Evolutionary conservation across 2,329 filamentous ascomycete species (phyloP).

Genomic region (Colletotrichum tanaceti): DNA sequence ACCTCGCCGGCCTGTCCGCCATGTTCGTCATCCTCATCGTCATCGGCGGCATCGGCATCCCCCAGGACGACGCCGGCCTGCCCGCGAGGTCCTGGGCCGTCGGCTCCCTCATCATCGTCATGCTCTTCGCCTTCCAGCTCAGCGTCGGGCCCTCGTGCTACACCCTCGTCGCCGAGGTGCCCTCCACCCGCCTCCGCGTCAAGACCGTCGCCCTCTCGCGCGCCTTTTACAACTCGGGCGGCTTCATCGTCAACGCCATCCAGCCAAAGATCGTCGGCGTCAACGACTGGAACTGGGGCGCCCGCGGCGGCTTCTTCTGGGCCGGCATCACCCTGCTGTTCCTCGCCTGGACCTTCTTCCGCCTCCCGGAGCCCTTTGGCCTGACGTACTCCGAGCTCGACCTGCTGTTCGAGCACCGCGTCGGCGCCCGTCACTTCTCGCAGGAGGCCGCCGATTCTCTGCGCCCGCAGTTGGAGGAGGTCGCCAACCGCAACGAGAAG

Average conservation of each 20-base stretch:
- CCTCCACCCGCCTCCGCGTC: conserved; percentile 58
- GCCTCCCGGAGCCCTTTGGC: conserved; percentile 48
- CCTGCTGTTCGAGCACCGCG: conserved; percentile 44
- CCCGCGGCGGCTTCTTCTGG: conserved; percentile 47
- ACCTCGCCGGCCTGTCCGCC: conserved; percentile 52
- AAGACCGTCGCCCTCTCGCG: conserved; percentile 60
- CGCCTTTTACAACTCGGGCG: conserved; percentile 54
- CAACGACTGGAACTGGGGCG: conserved; percentile 47
- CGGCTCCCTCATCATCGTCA: conserved; percentile 55
- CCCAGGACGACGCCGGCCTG: conserved; percentile 47
- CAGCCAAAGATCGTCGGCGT: conserved; percentile 39
- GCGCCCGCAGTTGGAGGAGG: conserved; percentile 39
- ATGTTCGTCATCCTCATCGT: conserved; percentile 53
- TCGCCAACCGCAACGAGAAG: conserved; percentile 40
- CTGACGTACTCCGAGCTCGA: conserved; percentile 44
- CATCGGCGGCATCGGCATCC: conserved; percentile 50
- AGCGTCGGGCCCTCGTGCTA: conserved; percentile 55
- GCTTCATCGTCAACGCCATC: conserved; percentile 51
- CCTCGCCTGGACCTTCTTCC: conserved; percentile 48
- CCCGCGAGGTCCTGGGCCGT: conserved; percentile 55
- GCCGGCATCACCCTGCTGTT: conserved; percentile 47
- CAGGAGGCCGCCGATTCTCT: conserved; percentile 38
- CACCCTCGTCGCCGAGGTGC: conserved; percentile 58
- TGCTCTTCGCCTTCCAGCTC: conserved; percentile 56
- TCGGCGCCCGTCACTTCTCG: conserved; percentile 41